These are phyloP conservation scores for Fonsecaea nubica DNA, from an alignment of 2,329 filamentous ascomycete genomes.

Conservation along the genomic window DNA sequence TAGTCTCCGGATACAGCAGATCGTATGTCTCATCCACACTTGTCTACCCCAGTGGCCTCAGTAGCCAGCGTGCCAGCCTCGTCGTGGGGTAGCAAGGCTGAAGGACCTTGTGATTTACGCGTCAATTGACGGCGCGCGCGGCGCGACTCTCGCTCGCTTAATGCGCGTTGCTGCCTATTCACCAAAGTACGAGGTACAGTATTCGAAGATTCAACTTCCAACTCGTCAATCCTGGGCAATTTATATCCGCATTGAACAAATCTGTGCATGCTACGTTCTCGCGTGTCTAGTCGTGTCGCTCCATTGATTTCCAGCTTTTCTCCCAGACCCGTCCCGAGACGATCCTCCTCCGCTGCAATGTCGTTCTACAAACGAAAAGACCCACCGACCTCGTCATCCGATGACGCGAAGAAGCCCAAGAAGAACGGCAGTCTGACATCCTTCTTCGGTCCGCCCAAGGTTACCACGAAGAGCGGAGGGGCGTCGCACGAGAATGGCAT, in stretches of 20 bases:
- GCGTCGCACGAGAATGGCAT: slow-evolving; percentile 39
- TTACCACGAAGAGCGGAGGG: slow-evolving; percentile 43
- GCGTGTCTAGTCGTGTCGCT: neutral
- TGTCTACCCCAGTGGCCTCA: neutral
- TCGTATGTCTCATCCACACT: neutral
- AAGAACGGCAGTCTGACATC: slow-evolving; percentile 81
- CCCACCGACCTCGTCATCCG: slow-evolving; percentile 37
- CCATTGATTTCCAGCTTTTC: neutral
- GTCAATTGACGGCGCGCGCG: neutral
- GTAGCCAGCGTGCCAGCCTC: neutral
- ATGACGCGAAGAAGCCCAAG: slow-evolving; percentile 73
- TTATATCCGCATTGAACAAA: neutral
- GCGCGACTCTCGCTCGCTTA: neutral
- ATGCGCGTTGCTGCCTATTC: neutral
- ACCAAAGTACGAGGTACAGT: neutral
- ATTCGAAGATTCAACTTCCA: neutral
- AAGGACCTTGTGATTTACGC: slow-evolving; percentile 1
- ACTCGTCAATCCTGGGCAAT: neutral
- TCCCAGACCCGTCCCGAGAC: neutral
- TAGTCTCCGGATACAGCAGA: neutral
- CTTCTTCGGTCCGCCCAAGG: slow-evolving; percentile 80
- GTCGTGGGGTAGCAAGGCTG: neutral
- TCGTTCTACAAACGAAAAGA: slow-evolving; percentile 38
- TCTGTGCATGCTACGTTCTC: slow-evolving; percentile 12
- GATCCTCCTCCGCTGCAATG: slow-evolving; percentile 14